phyloP scores from a whole-genome alignment of 2,329 filamentous ascomycete genomes.

The Fusarium mexicanum region DNA sequence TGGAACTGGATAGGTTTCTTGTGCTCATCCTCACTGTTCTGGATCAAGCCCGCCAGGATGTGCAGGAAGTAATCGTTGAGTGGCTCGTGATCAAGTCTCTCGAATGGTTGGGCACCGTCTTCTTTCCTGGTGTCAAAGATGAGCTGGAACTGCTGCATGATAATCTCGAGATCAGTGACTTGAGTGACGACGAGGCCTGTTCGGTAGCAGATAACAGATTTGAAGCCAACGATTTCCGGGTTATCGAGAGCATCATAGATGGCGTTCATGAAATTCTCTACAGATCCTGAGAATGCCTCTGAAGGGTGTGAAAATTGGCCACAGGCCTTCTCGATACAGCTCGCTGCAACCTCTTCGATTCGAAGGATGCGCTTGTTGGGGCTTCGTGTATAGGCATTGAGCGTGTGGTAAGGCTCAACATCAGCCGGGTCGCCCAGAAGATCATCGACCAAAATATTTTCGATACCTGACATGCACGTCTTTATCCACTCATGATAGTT shows the following conservation, averaged over 20 bases:
- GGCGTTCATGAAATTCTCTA: constrained; percentile 48
- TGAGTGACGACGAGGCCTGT: constrained; percentile 72
- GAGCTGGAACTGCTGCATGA: constrained; percentile 50
- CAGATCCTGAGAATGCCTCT: constrained; percentile 48
- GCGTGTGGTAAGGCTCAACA: constrained; percentile 69
- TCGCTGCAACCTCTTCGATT: constrained; percentile 77
- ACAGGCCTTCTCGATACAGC: constrained; percentile 62
- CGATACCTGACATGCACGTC: constrained; percentile 75
- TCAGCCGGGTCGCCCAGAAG: constrained; percentile 67
- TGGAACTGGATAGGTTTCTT: constrained; percentile 86
- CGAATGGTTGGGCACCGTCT: constrained; percentile 48
- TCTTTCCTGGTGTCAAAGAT: constrained; percentile 46
- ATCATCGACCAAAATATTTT: constrained; percentile 82
- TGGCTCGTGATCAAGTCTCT: constrained; percentile 67
- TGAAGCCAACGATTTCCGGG: constrained; percentile 79
- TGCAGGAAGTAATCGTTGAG: constrained; percentile 78
- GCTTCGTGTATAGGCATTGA: constrained; percentile 71
- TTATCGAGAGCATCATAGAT: constrained; percentile 70
- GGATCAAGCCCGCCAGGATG: constrained; percentile 67
- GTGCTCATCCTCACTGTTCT: constrained; percentile 51
- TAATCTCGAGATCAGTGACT: constrained; percentile 54
- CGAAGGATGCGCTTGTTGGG: constrained; percentile 78
- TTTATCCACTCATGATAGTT: constrained; percentile 67
- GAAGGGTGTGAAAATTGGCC: constrained; percentile 43
- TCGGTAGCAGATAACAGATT: constrained; percentile 84